Conservation (phyloP, 495 filamentous ascomycete genomes). For the Podospora pseudocomata region DNA sequence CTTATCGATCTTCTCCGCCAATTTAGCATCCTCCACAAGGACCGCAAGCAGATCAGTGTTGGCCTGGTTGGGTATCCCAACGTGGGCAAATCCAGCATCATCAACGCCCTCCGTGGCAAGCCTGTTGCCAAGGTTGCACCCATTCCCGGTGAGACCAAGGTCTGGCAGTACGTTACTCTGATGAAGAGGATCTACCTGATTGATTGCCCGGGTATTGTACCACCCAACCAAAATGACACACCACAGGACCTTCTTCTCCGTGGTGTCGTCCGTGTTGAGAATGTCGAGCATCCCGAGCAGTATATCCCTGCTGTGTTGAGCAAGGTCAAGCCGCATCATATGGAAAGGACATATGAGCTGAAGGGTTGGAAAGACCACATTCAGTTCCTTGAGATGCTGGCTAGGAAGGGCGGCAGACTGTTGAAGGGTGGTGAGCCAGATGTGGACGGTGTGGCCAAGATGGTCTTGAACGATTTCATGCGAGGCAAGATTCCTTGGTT, state of each 20-base stretch:
- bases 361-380: constrained; percentile 68
- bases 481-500: constrained; percentile 96
- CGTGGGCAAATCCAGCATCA: constrained; percentile 86
- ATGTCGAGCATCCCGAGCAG: constrained; percentile 90
- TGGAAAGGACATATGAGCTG: constrained; percentile 89
- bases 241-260: constrained; percentile 86
- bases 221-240: constrained; percentile 76
- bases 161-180: constrained; percentile 87
- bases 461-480: constrained; percentile 91
- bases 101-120: constrained; percentile 89
- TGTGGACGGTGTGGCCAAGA: constrained; percentile 88
- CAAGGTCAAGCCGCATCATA: constrained; percentile 77
- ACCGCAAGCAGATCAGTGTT: constrained; percentile 87
- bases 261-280: constrained; percentile 90
- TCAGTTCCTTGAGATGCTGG: constrained; percentile 82
- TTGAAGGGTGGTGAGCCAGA: constrained; percentile 89
- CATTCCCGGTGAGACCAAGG: constrained; percentile 92
- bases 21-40: constrained; percentile 85
- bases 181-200: constrained; percentile 98
- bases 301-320: constrained; percentile 82
- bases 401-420: constrained; percentile 80
- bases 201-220: constrained; percentile 94
- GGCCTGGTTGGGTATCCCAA: constrained; percentile 74
- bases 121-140: constrained; percentile 93
- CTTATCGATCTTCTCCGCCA: constrained; percentile 76